Conservation (phyloP, 352 stramenopile genomes). For the Phytophthora sp. region DNA sequence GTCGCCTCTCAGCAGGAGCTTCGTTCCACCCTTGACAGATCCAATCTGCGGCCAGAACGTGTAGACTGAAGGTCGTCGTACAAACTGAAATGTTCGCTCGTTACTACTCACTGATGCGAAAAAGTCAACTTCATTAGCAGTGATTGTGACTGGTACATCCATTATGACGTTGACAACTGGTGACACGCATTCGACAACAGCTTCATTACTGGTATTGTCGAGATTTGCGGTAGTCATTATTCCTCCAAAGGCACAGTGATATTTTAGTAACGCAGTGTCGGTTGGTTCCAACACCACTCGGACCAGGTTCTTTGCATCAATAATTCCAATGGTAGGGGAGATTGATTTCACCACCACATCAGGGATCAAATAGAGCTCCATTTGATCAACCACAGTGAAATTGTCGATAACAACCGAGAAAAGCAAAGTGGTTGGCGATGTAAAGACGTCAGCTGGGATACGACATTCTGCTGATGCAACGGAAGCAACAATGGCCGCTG, state of each 20-base stretch:
- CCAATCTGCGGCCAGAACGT: constrained; percentile 41
- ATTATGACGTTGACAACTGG: constrained; percentile 14
- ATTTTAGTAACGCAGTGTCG: background rate
- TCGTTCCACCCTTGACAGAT: constrained; percentile 42
- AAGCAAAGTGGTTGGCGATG: background rate
- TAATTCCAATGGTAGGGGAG: constrained; percentile 31
- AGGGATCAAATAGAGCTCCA: constrained; percentile 16
- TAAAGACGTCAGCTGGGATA: constrained; percentile 16
- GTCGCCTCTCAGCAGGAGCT: constrained; percentile 35
- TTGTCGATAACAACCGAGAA: constrained; percentile 40
- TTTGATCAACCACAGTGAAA: constrained; percentile 25
- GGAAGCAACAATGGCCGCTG: constrained; percentile 11
- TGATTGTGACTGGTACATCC: constrained; percentile 34
- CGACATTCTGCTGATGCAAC: constrained; percentile 22
- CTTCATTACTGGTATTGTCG: constrained; percentile 5
- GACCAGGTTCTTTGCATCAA: constrained; percentile 27
- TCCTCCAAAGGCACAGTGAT: constrained; percentile 41
- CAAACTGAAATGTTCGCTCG: constrained; percentile 31
- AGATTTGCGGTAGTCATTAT: constrained; percentile 1
- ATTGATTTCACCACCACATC: constrained; percentile 33
- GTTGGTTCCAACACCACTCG: constrained; percentile 20
- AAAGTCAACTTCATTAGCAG: constrained; percentile 53
- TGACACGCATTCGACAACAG: constrained; percentile 35
- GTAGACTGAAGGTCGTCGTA: constrained; percentile 27
- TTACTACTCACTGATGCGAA: constrained; percentile 20